Conservation (phyloP, 2,329 filamentous ascomycete species). For the Alternaria alternata region DNA sequence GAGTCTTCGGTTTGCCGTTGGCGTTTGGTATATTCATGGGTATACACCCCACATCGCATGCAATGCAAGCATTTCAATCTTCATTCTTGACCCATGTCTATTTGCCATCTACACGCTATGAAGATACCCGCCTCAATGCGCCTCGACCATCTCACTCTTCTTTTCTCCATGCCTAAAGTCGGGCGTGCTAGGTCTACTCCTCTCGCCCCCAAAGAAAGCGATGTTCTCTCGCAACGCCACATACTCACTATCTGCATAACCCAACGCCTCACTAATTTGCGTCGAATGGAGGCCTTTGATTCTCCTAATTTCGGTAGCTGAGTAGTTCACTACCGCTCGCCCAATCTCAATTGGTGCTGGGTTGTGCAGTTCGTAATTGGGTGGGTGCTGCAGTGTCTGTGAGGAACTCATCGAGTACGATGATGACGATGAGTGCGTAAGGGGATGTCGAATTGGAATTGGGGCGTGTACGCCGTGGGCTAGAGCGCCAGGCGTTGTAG, state of each 20-base stretch:
- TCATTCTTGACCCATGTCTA: not conserved
- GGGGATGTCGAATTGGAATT: constrained; percentile 28
- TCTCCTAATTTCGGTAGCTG: constrained; percentile 79
- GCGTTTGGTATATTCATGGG: constrained; percentile 2
- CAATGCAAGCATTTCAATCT: constrained; percentile 1
- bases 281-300: constrained; percentile 86
- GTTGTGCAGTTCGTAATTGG: constrained; percentile 43
- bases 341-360: constrained; percentile 74
- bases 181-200: constrained; percentile 50
- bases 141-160: constrained; percentile 11
- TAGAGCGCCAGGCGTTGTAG: constrained; percentile 23
- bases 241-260: constrained; percentile 95
- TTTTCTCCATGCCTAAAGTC: constrained; percentile 26
- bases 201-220: constrained; percentile 68
- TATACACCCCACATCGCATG: not conserved
- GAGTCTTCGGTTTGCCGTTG: constrained; percentile 6
- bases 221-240: constrained; percentile 89
- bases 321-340: constrained; percentile 90
- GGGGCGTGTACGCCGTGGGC: constrained; percentile 29
- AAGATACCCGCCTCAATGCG: not conserved
- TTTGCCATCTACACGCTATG: not conserved
- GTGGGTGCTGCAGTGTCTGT: constrained; percentile 21
- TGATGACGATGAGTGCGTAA: constrained; percentile 3
- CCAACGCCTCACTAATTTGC: constrained; percentile 80
- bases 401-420: constrained; percentile 27